phyloP scores from a whole-genome alignment of 805 yeast genomes.

The Monosporozyma servazzii region DNA sequence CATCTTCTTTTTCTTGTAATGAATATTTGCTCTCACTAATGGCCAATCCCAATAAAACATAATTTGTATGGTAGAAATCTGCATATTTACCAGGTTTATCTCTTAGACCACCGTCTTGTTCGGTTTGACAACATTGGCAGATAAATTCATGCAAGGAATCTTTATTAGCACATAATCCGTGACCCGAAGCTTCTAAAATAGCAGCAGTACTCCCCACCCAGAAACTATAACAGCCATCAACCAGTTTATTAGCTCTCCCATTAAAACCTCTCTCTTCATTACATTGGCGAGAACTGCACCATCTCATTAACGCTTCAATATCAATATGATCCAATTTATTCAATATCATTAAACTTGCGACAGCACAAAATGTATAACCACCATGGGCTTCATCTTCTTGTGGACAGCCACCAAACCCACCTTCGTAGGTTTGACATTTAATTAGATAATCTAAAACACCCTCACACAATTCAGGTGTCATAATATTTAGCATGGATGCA shows the following conservation, averaged over 20 bases:
- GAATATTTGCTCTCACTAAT: conserved; percentile 13
- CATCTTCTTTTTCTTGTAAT: not conserved
- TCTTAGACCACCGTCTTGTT: conserved; percentile 56
- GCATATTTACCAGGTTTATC: conserved; percentile 81
- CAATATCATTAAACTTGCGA: conserved; percentile 49
- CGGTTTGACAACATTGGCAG: conserved; percentile 63
- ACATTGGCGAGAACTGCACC: conserved; percentile 68
- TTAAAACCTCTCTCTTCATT: conserved; percentile 75
- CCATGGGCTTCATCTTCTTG: conserved; percentile 85
- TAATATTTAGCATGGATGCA: conserved; percentile 54
- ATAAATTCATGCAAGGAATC: conserved; percentile 56
- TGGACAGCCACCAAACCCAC: conserved; percentile 86
- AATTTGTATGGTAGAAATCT: conserved; percentile 89
- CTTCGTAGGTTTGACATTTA: conserved; percentile 83
- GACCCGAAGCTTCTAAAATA: conserved; percentile 30
- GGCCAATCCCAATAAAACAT: conserved; percentile 64
- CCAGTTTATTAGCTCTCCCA: conserved; percentile 88
- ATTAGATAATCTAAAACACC: conserved; percentile 52
- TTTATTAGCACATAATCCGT: conserved; percentile 37
- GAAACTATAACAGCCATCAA: conserved; percentile 91
- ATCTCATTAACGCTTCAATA: conserved; percentile 42
- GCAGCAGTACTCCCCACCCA: conserved; percentile 88
- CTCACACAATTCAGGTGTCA: conserved; percentile 48
- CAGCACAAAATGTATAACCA: conserved; percentile 89
- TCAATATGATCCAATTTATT: conserved; percentile 37